A percentile compares a stretch with the other conserved stretches of the same genome.
Conservation (phyloP, 352 stramenopile species). For the Phytophthora europaea region DNA sequence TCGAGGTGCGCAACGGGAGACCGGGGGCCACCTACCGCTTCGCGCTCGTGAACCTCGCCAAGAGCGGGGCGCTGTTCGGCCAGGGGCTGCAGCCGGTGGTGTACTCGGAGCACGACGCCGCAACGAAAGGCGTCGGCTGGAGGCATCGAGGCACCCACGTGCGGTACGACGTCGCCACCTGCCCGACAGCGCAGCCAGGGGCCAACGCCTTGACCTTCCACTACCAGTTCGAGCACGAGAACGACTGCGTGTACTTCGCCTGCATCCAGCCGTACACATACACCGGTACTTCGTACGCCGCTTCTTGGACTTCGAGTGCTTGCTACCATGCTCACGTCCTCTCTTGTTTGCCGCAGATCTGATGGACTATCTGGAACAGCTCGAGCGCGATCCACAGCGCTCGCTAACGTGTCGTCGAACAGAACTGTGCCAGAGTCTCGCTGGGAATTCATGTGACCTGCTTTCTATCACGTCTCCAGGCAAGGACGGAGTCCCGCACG, state of each 20-base stretch:
- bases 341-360: constrained; percentile 51
- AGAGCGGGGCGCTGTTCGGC: constrained; percentile 86
- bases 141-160: constrained; percentile 67
- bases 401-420: constrained; percentile 60
- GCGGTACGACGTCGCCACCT: constrained; percentile 62
- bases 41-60: constrained; percentile 83
- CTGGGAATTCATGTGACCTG: constrained; percentile 87
- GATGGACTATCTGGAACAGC: constrained; percentile 69
- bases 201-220: constrained; percentile 74
- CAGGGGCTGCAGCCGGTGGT: constrained; percentile 83
- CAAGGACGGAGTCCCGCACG: constrained; percentile 48
- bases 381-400: constrained; percentile 64
- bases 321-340: neutral
- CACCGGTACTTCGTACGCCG: constrained; percentile 49
- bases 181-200: constrained; percentile 46
- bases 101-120: constrained; percentile 72
- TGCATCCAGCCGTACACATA: constrained; percentile 92
- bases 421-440: constrained; percentile 89
- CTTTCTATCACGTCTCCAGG: constrained; percentile 87
- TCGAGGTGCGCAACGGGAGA: constrained; percentile 73
- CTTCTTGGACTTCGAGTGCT: neutral
- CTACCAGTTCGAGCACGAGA: constrained; percentile 72
- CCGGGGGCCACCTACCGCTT: constrained; percentile 74
- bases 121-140: constrained; percentile 62
- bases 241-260: constrained; percentile 86